phyloP scores from a whole-genome alignment of 495 filamentous ascomycete species.

The Xylaria intraflava region DNA sequence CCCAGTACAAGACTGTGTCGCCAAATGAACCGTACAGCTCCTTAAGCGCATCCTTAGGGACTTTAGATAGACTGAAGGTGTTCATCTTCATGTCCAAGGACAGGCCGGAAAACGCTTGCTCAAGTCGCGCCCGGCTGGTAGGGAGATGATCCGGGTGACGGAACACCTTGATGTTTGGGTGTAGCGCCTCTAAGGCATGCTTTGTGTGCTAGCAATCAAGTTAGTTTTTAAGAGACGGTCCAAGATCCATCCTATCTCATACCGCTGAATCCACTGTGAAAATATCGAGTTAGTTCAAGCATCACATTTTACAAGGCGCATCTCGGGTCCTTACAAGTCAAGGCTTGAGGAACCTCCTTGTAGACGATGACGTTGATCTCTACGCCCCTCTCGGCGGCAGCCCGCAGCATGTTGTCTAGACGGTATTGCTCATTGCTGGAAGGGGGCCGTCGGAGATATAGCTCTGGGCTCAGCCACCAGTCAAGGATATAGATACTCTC shows the following conservation, averaged over 20 bases:
- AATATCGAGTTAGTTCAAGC: neutral
- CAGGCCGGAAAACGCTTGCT: constrained; percentile 39
- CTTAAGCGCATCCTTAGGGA: constrained; percentile 62
- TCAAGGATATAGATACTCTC: constrained; percentile 91
- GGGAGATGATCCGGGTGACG: constrained; percentile 87
- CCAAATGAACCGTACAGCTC: constrained; percentile 72
- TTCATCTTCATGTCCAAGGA: constrained; percentile 44
- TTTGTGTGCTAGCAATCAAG: constrained; percentile 60
- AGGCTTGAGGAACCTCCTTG: constrained; percentile 83
- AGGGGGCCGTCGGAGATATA: constrained; percentile 84
- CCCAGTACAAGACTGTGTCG: constrained; percentile 85
- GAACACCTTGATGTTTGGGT: constrained; percentile 86
- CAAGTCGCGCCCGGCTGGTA: constrained; percentile 34
- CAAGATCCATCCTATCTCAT: neutral
- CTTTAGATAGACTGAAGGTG: constrained; percentile 44
- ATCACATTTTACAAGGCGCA: constrained; percentile 1
- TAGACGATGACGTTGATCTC: constrained; percentile 88
- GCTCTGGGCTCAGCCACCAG: constrained; percentile 88
- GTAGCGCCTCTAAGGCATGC: constrained; percentile 66
- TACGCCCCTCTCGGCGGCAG: constrained; percentile 82
- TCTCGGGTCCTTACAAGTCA: constrained; percentile 62
- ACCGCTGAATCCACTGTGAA: constrained; percentile 60
- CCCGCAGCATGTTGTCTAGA: constrained; percentile 80
- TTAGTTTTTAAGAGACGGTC: neutral
- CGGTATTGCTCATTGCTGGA: constrained; percentile 77